These are phyloP conservation scores for Trichocomaceae sp. DNA, from an alignment of 2,329 filamentous ascomycete genomes.

Conservation along the genomic window DNA sequence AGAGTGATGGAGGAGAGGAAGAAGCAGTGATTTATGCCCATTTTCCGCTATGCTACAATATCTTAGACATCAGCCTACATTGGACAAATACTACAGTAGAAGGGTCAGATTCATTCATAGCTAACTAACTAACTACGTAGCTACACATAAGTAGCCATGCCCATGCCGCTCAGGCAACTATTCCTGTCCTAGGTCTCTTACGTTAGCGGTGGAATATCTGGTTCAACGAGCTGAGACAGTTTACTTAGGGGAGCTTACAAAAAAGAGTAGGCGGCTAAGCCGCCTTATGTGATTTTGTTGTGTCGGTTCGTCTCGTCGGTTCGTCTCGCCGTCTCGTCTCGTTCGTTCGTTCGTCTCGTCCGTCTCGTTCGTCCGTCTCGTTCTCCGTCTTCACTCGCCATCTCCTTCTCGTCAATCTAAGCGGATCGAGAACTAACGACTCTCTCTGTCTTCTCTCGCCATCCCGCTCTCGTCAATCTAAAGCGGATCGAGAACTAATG, in stretches of 20 bases:
- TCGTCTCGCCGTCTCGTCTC: neutral
- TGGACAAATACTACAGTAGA: neutral
- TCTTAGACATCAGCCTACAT: neutral
- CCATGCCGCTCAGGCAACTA: neutral
- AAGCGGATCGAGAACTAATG: too few relatives aligned
- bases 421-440: too few relatives aligned
- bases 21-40: constrained; percentile 31
- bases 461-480: too few relatives aligned
- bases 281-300: too few relatives aligned
- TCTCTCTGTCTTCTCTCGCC: too few relatives aligned
- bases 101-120: neutral
- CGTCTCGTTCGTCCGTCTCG: too few relatives aligned
- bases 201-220: constrained; percentile 10
- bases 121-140: too few relatives aligned
- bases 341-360: neutral
- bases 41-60: too few relatives aligned
- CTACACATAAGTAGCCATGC: neutral
- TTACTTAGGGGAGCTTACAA: neutral
- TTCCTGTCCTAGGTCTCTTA: neutral
- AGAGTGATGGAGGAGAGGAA: constrained; percentile 64
- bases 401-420: too few relatives aligned
- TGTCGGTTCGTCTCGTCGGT: neutral
- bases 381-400: too few relatives aligned
- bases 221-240: neutral
- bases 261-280: neutral